A percentile compares a stretch with the other conserved stretches of the same genome.
These are phyloP conservation scores for Enterocytospora artemiae DNA, from an alignment of 371 early-diverging fungal genomes.

Conservation along the genomic window DNA sequence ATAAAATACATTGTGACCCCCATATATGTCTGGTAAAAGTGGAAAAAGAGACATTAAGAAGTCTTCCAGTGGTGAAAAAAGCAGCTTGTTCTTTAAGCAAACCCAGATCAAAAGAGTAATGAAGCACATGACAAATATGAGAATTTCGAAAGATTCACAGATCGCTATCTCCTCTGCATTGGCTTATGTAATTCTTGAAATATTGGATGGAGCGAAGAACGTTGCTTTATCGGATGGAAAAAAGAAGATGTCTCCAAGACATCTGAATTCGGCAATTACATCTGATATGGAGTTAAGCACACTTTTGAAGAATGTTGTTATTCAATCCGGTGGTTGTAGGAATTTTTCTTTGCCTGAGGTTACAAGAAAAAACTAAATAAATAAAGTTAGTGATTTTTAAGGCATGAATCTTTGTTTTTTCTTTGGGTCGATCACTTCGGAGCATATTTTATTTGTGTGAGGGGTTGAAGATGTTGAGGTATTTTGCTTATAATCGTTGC, in stretches of 20 bases:
- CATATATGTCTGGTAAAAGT: slow-evolving; percentile 43
- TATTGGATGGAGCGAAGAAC: slow-evolving; percentile 54
- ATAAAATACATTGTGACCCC: slow-evolving; percentile 19
- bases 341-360: slow-evolving; percentile 20
- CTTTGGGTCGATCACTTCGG: too few relatives aligned
- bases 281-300: slow-evolving; percentile 52
- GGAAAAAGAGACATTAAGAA: slow-evolving; percentile 58
- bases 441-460: too few relatives aligned
- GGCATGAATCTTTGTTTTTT: too few relatives aligned
- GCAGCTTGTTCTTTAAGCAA: slow-evolving; percentile 43
- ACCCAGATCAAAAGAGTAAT: slow-evolving; percentile 56
- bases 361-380: slow-evolving; percentile 32
- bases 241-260: slow-evolving; percentile 58
- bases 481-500: too few relatives aligned
- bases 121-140: slow-evolving; percentile 50
- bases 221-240: slow-evolving; percentile 55
- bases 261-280: slow-evolving; percentile 53
- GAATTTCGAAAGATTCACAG: slow-evolving; percentile 54
- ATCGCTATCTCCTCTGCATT: slow-evolving; percentile 47
- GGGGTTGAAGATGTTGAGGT: too few relatives aligned
- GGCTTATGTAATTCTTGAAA: slow-evolving; percentile 54
- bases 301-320: slow-evolving; percentile 20
- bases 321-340: slow-evolving; percentile 33
- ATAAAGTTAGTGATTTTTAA: too few relatives aligned
- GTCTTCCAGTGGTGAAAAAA: slow-evolving; percentile 35